Evolutionary conservation across 192 early-diverging fungal genomes (phyloP), one percentile per base, ranked within the genome.

Genomic region (Entomortierella chlamydospora): DNA sequence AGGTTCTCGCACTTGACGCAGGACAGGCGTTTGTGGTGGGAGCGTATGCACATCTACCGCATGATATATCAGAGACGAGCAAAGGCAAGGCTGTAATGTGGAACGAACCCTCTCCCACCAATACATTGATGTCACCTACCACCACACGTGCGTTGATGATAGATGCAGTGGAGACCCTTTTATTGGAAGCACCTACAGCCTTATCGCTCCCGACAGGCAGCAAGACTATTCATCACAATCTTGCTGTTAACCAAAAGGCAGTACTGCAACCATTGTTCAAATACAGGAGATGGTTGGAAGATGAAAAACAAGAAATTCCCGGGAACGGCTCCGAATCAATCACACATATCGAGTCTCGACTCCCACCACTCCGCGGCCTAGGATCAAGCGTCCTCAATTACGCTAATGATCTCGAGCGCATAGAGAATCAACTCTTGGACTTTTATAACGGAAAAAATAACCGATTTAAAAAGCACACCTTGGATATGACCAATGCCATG

Each of bases 1-100:
- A 61, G 68, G 54, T 61, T 37, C 33, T 70, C 2, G 61, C 68
- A 9, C 37, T 70, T 17, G 68, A 70, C 60, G 68, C 47, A 20
- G 67, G 58, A 2, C 51, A 61, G 12, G 68, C 68, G 9, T 70
- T 25, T 20, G 58, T 61, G 15, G 50, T 70, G 23, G 68, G 68
- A 4, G 51, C 50, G 11, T 70, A 28, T 13, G 47, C 57, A 4
- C 37, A 61, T 43, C 26, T 70, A 43, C 50, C 57, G 2, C 15
- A 61, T 2, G 25, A 41, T 22, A 37, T 37, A 37, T 37, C 34
- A 37, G 34, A 37, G 34, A 37, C 34, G 29, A n/a, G 10, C 50
- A 64, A 64, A 22, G 62, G 17, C 62, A 64, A 64, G 50, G 47
- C 3, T 58, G 29, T 31, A 34, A 15, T n/a, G n/a, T 22, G 22